Evolutionary conservation across 2,329 filamentous ascomycete species (phyloP).

Genomic region (Atkinsonella hypoxylon): DNA sequence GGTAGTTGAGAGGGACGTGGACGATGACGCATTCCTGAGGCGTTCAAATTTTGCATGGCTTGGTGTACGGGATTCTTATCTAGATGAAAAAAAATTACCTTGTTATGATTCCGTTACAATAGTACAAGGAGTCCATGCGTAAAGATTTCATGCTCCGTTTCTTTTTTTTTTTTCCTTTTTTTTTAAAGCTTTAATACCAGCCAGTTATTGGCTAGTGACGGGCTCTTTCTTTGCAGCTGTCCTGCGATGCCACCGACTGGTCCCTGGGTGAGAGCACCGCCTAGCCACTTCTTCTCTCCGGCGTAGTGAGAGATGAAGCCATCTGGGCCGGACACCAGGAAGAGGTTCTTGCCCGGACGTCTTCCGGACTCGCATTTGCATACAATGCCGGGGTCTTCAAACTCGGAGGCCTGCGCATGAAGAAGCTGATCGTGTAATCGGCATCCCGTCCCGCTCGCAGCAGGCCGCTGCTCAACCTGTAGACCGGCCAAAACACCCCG

Average conservation of each 20-base stretch:
- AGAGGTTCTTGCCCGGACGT: slow-evolving; percentile 43
- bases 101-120: not conserved
- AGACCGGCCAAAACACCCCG: slow-evolving; percentile 15
- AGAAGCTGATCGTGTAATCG: slow-evolving; percentile 19
- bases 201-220: slow-evolving; percentile 29
- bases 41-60: not conserved
- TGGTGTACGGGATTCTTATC: not conserved
- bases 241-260: slow-evolving; percentile 57
- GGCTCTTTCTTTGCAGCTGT: slow-evolving; percentile 38
- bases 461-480: not conserved
- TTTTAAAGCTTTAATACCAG: slow-evolving; percentile 39
- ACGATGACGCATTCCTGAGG: slow-evolving; percentile 5
- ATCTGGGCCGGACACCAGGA: slow-evolving; percentile 84
- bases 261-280: slow-evolving; percentile 64
- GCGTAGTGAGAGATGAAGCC: slow-evolving; percentile 77
- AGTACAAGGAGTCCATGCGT: not conserved
- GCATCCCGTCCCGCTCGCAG: slow-evolving; percentile 10
- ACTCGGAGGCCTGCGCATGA: slow-evolving; percentile 19
- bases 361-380: slow-evolving; percentile 15
- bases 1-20: slow-evolving; percentile 32
- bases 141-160: too few relatives aligned
- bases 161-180: too few relatives aligned
- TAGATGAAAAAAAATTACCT: not conserved
- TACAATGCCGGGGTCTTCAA: slow-evolving; percentile 14
- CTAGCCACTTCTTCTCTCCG: slow-evolving; percentile 64